Evolutionary conservation across 495 filamentous ascomycete genomes (phyloP), one percentile per base, ranked within the genome.

Genomic region (Lophium mytilinum): DNA sequence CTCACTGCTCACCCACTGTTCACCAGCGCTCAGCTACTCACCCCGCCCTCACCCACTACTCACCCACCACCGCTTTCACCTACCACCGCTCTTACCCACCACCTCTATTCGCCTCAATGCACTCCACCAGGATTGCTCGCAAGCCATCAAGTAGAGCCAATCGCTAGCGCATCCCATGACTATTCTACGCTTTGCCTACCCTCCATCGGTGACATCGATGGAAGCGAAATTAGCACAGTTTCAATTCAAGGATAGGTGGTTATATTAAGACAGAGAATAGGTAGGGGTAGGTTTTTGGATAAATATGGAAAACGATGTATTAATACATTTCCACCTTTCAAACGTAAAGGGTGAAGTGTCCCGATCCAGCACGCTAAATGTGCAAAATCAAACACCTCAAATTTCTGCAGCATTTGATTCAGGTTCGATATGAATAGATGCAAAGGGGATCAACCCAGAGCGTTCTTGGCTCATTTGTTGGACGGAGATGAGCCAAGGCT

Each of bases 151-250:
- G n/a, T 47, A 47, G 10, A 47, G 43, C 43, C 3, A 15, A 47
- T 18, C 43, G n/a, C 43, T 21, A 47, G 11, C 10, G n/a, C 10
- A 47, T 47, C 3, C 5, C 10, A 47, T 47, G 4, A 47, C 43
- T n/a, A 5, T 47, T 47, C 18, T 47, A 47, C 10, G 21, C 18
- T 47, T 47, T 11, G 5, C 43, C 43, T 47, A 18, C 43, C 43
- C 6, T 3, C 18, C 2, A 21, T 47, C 18, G 43, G 18, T 15
- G 18, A 47, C 43, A n/a, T n/a, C 18, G 18, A 18, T 10, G 39
- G 10, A 47, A 47, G 43, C 43, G 43, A 47, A 47, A 47, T 47
- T 47, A 3, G 43, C 43, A n/a, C 21, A 47, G 43, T 47, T 47
- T 47, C 18, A 47, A 47, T 18, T 5, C 21, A 47, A 47, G 18